A percentile compares a stretch with the other conserved stretches of the same genome.
Conservation (phyloP, 441 rosid species). For the Pelargonium myrrhifolium region DNA sequence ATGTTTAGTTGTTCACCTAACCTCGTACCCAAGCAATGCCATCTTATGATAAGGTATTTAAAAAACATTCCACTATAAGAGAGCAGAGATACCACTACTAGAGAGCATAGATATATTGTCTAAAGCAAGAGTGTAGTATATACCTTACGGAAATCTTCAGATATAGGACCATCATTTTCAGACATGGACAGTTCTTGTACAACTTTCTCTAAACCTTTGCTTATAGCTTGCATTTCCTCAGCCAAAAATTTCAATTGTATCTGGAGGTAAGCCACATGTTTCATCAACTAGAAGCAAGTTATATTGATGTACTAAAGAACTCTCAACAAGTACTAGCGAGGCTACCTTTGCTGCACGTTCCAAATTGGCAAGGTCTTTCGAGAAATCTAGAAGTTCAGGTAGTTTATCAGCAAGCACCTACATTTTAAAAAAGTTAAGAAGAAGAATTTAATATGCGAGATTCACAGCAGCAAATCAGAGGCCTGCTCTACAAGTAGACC, state of each 20-base stretch:
- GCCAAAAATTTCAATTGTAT: constrained; percentile 89
- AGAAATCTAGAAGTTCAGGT: constrained; percentile 77
- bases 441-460: neutral
- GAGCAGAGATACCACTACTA: neutral
- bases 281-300: neutral
- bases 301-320: neutral
- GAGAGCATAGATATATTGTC: neutral
- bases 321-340: neutral
- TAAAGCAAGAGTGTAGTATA: neutral
- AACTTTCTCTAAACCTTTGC: constrained; percentile 86
- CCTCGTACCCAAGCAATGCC: too few species aligned
- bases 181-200: constrained; percentile 75
- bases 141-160: constrained; percentile 70
- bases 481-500: too few species aligned
- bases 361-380: constrained; percentile 56
- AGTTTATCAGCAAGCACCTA: constrained; percentile 87
- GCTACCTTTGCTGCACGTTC: constrained; percentile 77
- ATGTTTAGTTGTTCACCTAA: too few species aligned
- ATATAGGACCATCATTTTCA: constrained; percentile 81
- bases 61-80: too few species aligned
- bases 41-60: too few species aligned
- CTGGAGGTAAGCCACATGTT: constrained; percentile 32
- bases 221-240: constrained; percentile 94
- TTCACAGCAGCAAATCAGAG: neutral
- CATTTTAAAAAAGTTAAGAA: constrained; percentile 16